Evolutionary conservation across 2,329 filamentous ascomycete species (phyloP), one percentile per base, ranked within the genome.

Genomic region (Xylaria sp.): DNA sequence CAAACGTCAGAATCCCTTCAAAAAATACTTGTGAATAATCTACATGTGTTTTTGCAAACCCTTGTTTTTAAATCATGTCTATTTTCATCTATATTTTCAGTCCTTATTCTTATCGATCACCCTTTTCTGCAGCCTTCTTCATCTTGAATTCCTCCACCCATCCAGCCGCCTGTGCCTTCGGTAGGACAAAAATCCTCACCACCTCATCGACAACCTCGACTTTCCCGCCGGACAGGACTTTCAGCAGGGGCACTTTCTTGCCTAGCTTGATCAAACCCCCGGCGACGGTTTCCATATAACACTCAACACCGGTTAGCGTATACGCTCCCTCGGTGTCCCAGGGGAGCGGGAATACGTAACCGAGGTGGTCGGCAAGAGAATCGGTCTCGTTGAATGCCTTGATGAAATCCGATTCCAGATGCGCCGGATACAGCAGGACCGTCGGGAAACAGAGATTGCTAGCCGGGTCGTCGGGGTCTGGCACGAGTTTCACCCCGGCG

Each of bases 231-330:
- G 85, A 85, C 71, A 98, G 80, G 36, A 95, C 87, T 82, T 93
- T 92, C 59, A 93, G 80, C 73, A 98, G 79, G 23, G 88, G 84
- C 71, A 96, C 86, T 77, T 95, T 96, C 86, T 93, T 94, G 57
- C 96, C 95, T 26, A 94, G 90, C 83, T 97, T 97, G 75, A 97
- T 88, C 75, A 99, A 80, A 0, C 94, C 94, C 0, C 94, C 94
- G 0, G 85, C 83, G 4, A 82, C 81, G 0, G 94, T 98, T 83
- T 97, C 94, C 84, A 97, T 91, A 80, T 93, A 98, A 76, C 93
- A 96, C 74, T 97, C 94, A 4, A 97, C 93, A 0, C 81, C 83
- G 0, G 84, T 83, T 0, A 85, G 74, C 0, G 60, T 87, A 26
- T 72, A 72, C 26, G 28, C 65, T 3, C 64, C 61, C 83, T 86